Evolutionary conservation across 176 grass and related monocot genomes (phyloP), one percentile per base, ranked within the genome.

Genomic region (Elaeis guineensis): DNA sequence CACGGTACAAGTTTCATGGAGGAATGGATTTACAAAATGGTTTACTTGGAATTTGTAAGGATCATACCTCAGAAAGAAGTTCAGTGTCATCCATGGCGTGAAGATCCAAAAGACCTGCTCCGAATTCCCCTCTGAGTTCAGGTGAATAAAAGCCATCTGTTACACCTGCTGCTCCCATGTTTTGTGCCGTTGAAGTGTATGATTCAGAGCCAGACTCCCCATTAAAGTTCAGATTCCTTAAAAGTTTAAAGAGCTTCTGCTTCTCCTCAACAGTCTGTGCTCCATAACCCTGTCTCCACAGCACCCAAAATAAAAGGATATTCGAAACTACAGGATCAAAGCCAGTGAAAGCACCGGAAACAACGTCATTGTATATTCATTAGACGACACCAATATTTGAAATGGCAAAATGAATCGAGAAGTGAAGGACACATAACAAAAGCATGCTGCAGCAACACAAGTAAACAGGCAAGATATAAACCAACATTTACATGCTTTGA

Each of bases 71-170:
- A 51, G 73, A 62, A 20, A 82, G 61, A 77, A 82, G 61, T n/a
- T 76, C 65, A 19, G 55, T 68, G 52, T 77, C 67, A 21, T 67
- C 66, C 6, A 49, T 61, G 3, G 73, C 74, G 66, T 77, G 63
- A 72, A 82, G 73, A 64, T 82, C 79, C 54, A 82, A 72, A 32
- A 82, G 79, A 17, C 73, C 73, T 57, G 54, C 70, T 62, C 72
- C 79, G 50, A 75, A 25, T 25, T 52, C 32, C 15, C 60, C 54
- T 44, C 51, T 73, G 21, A 73, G 18, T 50, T 72, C 59, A 24
- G 70, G 59, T 54, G 70, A 72, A 62, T 55, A 72, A 54, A 52
- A 59, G 19, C 59, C 66, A 59, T 54, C 39, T n/a, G 28, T 57
- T 50, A 59, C 49, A 35, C 50, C 69, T 59, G 19, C 39, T 16